These are phyloP conservation scores for Cystobasidiaceae sp. DNA, from an alignment of 1,284 basidiomycete species.

Conservation along the genomic window DNA sequence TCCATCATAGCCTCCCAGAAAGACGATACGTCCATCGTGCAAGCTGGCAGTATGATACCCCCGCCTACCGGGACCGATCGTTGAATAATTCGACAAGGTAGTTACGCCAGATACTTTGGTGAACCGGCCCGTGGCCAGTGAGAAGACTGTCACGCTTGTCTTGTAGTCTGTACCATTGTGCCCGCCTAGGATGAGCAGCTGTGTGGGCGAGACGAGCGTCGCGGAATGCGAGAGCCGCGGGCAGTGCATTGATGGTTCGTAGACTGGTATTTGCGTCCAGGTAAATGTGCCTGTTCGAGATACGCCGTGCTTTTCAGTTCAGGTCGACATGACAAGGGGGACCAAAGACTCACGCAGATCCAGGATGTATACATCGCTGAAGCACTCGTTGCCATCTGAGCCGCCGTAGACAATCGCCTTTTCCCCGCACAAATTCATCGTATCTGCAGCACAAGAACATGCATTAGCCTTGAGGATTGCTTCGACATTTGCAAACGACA, in stretches of 20 bases:
- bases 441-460: conserved; percentile 6
- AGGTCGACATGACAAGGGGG: background rate
- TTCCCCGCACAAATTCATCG: conserved; percentile 33
- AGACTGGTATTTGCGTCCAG: conserved; percentile 36
- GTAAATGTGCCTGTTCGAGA: conserved; percentile 32
- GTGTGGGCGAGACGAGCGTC: conserved; percentile 35
- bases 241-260: conserved; percentile 27
- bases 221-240: conserved; percentile 37
- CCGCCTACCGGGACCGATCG: conserved; percentile 3
- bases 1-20: conserved; percentile 30
- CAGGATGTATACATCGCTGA: conserved; percentile 32
- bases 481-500: background rate
- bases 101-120: background rate
- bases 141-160: conserved; percentile 34
- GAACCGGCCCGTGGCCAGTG: conserved; percentile 32
- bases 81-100: background rate
- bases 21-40: background rate
- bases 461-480: background rate
- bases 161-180: conserved; percentile 40
- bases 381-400: conserved; percentile 35
- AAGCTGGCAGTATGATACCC: conserved; percentile 15
- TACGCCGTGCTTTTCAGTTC: background rate
- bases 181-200: conserved; percentile 39
- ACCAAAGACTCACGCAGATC: conserved; percentile 29
- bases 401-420: conserved; percentile 34